Conservation (phyloP, 2,329 filamentous ascomycete genomes). For the Cryphonectria naterciae region DNA sequence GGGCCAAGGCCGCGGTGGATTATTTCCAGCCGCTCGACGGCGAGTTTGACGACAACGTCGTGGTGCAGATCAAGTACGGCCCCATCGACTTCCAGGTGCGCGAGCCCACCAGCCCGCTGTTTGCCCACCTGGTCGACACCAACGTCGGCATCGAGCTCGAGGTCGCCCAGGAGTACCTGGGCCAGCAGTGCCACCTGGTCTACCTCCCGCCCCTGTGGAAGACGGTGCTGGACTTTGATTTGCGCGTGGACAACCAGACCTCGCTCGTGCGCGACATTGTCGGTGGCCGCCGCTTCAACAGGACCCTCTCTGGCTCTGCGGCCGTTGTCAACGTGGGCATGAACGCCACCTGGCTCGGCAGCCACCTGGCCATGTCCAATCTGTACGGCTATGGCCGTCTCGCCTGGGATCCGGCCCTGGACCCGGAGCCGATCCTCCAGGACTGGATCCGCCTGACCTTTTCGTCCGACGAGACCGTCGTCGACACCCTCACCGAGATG, state of each 20-base stretch:
- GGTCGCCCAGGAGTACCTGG: conserved; percentile 71
- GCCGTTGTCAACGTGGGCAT: conserved; percentile 70
- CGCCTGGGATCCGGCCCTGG: conserved; percentile 63
- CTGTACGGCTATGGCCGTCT: conserved; percentile 70
- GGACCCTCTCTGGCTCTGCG: conserved; percentile 63
- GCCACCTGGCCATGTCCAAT: conserved; percentile 72
- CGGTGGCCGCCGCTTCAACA: conserved; percentile 61
- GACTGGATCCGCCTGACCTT: conserved; percentile 74
- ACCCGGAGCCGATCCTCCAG: conserved; percentile 56
- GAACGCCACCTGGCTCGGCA: conserved; percentile 70
- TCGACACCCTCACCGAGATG: conserved; percentile 63
- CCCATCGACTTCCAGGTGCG: conserved; percentile 76
- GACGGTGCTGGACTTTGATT: conserved; percentile 68
- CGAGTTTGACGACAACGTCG: conserved; percentile 70
- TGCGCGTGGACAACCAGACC: conserved; percentile 60
- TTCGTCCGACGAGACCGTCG: conserved; percentile 55
- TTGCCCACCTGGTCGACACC: conserved; percentile 54
- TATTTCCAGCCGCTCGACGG: conserved; percentile 68
- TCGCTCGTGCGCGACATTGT: conserved; percentile 65
- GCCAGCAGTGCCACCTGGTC: conserved; percentile 70
- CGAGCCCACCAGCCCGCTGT: conserved; percentile 68
- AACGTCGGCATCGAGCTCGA: conserved; percentile 65
- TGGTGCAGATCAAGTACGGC: conserved; percentile 75
- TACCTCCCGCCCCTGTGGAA: conserved; percentile 73
- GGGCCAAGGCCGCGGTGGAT: conserved; percentile 71